Base-by-base conservation (phyloP, 805 yeast genomes). In the Hanseniaspora taiwanica region DNA sequence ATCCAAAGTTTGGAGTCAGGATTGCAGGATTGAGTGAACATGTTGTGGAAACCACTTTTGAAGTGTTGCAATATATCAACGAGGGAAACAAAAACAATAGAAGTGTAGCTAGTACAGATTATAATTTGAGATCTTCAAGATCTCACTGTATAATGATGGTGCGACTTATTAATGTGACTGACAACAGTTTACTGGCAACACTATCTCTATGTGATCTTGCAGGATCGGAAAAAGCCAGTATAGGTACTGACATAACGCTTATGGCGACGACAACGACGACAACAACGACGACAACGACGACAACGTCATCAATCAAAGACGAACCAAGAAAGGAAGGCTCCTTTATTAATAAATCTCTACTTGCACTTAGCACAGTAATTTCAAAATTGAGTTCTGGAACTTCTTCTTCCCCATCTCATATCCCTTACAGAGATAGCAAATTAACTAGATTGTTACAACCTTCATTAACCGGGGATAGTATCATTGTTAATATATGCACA, bases 361-460 rank as follows among this genome's bases (percentile, higher is more conserved):
- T 89, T 39, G 93, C 97, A 0, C 68, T 89, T 38, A 86, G 96
- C 5, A 83, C 94, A 1, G 96, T 89, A n/a, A 86, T 89, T 43
- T 76, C 93, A 20, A 78, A 84, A 49, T n/a, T n/a, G n/a, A n/a
- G n/a, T n/a, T 65, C 89, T 13, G 54, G 63, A 2, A 48, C 61
- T 2, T 46, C 64, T 1, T 48, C 60, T 8, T 31, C 40, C 6
- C 42, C 31, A 42, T 20, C n/a, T 21, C 96, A 91, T 55, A 73
- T 91, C 27, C 96, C 96, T 0, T 89, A 84, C 60, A 67, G 98
- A 55, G 97, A 89, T 56, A 84, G 95, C 3, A 89, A 89, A 54
- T 71, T 89, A 42, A 89, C 98, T 0, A 66, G 98, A 43, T 63
- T 89, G 24, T 62, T 89, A 42, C 97, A 91, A 59, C 96, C 96